A percentile compares a stretch with the other conserved stretches of the same genome.
phyloP scores from a whole-genome alignment of 805 yeast genomes.

The Candida alai region DNA sequence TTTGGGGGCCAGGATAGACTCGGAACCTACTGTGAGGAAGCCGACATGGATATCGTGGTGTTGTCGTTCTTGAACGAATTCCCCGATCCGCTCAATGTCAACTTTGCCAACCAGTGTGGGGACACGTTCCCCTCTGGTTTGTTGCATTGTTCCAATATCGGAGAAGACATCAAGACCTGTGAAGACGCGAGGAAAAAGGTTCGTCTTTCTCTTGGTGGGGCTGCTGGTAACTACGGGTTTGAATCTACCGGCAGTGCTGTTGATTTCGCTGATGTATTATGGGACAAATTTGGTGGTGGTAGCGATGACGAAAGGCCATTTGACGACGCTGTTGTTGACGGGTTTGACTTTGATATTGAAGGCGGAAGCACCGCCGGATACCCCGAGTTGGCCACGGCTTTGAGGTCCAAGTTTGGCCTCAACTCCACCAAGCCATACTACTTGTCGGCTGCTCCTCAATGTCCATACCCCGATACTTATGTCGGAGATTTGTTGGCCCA shows the following conservation, averaged over 20 bases:
- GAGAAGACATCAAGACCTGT: constrained; percentile 64
- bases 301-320: constrained; percentile 21
- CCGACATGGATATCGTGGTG: constrained; percentile 63
- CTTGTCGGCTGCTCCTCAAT: constrained; percentile 90
- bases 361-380: constrained; percentile 16
- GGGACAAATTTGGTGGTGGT: constrained; percentile 36
- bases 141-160: constrained; percentile 36
- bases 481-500: constrained; percentile 28
- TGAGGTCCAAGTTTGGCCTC: constrained; percentile 14
- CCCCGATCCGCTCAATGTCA: constrained; percentile 31
- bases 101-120: constrained; percentile 20
- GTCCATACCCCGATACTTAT: constrained; percentile 74
- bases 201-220: constrained; percentile 61
- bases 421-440: constrained; percentile 55
- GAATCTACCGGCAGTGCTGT: constrained; percentile 49
- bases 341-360: constrained; percentile 34
- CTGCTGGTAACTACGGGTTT: constrained; percentile 44
- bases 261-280: constrained; percentile 39
- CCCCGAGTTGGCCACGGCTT: constrained; percentile 27
- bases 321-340: constrained; percentile 29
- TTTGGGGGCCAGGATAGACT: constrained; percentile 25
- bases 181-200: constrained; percentile 72
- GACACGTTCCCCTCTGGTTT: constrained; percentile 33
- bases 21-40: constrained; percentile 54
- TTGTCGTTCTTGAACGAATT: constrained; percentile 65